A percentile compares a stretch with the other conserved stretches of the same genome.
phyloP scores from a whole-genome alignment of 2,329 filamentous ascomycete genomes.

The Ceratocystis ficicola region DNA sequence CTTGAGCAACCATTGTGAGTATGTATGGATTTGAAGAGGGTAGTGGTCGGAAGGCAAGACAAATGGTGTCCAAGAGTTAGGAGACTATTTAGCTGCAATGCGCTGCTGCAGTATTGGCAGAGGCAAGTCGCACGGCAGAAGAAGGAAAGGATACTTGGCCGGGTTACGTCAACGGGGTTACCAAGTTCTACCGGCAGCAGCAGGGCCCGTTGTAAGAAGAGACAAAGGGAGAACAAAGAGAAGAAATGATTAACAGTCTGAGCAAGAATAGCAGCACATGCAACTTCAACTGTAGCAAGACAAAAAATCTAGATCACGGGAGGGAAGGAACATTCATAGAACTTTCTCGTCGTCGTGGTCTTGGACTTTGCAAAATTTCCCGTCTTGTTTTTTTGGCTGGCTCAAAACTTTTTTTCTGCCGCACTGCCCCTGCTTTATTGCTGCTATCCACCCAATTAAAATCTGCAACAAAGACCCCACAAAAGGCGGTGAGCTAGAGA shows the following conservation, averaged over 20 bases:
- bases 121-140: not conserved
- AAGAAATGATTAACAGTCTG: not conserved
- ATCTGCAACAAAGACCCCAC: not conserved
- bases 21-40: constrained; percentile 1
- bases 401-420: constrained; percentile 24
- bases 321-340: not conserved
- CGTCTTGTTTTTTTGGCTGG: constrained; percentile 8
- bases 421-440: constrained; percentile 15
- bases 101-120: not conserved
- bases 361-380: constrained; percentile 20
- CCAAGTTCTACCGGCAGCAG: not conserved
- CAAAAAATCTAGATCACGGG: not conserved
- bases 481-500: constrained; percentile 12
- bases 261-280: not conserved
- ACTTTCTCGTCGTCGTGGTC: constrained; percentile 5
- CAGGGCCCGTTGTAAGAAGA: not conserved
- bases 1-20: constrained; percentile 25
- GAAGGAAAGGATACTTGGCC: not conserved
- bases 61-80: not conserved
- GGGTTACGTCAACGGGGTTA: constrained; percentile 5
- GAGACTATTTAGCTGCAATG: not conserved
- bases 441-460: constrained; percentile 16
- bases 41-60: not conserved
- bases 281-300: not conserved
- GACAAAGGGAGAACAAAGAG: not conserved